These are phyloP conservation scores for Batrachochytrium dendrobatidis DNA, from an alignment of 371 early-diverging fungal genomes.

Conservation along the genomic window DNA sequence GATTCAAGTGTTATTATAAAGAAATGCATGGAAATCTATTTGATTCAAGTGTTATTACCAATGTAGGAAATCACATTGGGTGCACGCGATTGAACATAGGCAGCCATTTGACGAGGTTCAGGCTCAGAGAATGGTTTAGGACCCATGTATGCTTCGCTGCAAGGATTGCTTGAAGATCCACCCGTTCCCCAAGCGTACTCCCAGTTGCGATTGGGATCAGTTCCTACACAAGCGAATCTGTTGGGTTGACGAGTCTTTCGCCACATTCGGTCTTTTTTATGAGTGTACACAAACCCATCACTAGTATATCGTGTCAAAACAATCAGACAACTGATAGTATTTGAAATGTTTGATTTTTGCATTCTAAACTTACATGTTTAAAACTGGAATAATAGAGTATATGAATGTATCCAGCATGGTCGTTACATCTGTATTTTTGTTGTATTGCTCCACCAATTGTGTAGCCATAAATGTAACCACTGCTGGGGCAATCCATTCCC, in stretches of 20 bases:
- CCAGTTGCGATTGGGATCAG: conserved; percentile 23
- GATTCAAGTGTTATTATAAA: too few species aligned
- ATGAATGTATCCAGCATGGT: conserved; percentile 28
- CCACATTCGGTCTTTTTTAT: conserved; percentile 18
- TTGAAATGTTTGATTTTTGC: not conserved
- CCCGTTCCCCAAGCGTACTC: not conserved
- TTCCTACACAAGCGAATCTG: conserved; percentile 22
- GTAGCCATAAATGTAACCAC: conserved; percentile 21
- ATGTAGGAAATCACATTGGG: conserved; percentile 26
- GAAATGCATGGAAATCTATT: too few species aligned
- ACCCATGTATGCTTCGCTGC: conserved; percentile 17
- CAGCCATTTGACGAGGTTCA: conserved; percentile 23
- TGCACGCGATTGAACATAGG: conserved; percentile 25
- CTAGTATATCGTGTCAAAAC: not conserved
- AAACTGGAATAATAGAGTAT: conserved; percentile 29
- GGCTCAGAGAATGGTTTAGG: conserved; percentile 3
- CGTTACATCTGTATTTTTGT: conserved; percentile 30
- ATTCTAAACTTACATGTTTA: conserved; percentile 10
- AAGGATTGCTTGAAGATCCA: conserved; percentile 9
- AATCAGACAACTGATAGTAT: not conserved
- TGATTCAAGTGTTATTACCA: too few species aligned
- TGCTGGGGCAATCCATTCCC: conserved; percentile 30
- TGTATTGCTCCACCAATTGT: conserved; percentile 32
- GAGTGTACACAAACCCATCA: conserved; percentile 31
- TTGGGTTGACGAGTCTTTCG: conserved; percentile 31